phyloP scores from a whole-genome alignment of 805 yeast species.

The Kodamaea kakaduensis region DNA sequence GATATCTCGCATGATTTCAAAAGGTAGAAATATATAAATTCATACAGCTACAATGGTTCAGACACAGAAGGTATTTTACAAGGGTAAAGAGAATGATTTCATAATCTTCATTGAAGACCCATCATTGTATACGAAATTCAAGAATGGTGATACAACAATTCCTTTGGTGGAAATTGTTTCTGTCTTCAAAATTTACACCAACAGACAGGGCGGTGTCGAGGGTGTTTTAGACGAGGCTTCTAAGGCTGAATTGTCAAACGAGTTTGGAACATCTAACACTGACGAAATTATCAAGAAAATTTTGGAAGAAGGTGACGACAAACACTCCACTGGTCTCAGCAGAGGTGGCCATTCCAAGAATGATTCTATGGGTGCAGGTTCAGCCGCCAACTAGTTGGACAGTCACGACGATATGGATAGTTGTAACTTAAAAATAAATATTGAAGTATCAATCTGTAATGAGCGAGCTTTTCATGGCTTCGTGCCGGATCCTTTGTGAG shows the following conservation, averaged over 20 bases:
- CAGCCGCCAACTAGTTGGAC: conserved; percentile 17
- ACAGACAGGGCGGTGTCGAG: conserved; percentile 62
- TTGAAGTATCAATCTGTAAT: neutral
- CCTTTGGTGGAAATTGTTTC: conserved; percentile 63
- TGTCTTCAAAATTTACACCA: conserved; percentile 59
- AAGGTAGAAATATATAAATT: neutral
- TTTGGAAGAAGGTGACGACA: conserved; percentile 55
- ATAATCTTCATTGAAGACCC: conserved; percentile 58
- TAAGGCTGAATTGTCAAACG: conserved; percentile 55
- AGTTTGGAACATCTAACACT: conserved; percentile 56
- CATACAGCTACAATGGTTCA: conserved; percentile 8
- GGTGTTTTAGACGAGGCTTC: conserved; percentile 75
- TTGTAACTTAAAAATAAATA: neutral
- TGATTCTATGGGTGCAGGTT: conserved; percentile 40
- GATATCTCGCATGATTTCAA: neutral
- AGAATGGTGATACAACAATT: conserved; percentile 47
- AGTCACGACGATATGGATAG: conserved; percentile 1
- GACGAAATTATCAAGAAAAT: conserved; percentile 61
- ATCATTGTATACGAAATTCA: conserved; percentile 46
- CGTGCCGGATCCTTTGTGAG: too few relatives aligned
- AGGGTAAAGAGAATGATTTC: conserved; percentile 63
- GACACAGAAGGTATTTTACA: conserved; percentile 54
- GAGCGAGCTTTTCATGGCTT: neutral
- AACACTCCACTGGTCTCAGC: conserved; percentile 26
- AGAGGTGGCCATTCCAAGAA: conserved; percentile 32